phyloP scores from a whole-genome alignment of 495 filamentous ascomycete genomes.

The Penicillium flavigenum region DNA sequence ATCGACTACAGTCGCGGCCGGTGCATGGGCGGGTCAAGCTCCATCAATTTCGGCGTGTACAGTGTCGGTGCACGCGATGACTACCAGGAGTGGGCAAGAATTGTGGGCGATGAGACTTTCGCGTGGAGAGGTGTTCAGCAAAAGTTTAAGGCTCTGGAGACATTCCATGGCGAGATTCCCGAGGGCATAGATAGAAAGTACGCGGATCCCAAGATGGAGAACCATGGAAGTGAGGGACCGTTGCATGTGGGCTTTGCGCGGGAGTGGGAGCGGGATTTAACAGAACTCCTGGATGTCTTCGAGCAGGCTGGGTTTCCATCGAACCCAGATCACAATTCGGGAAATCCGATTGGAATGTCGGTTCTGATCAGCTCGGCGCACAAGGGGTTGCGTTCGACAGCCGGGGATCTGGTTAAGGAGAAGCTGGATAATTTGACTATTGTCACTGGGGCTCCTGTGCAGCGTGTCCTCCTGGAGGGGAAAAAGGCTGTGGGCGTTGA shows the following conservation, averaged over 20 bases:
- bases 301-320: constrained; percentile 42
- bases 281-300: constrained; percentile 37
- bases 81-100: constrained; percentile 53
- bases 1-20: constrained; percentile 56
- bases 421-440: constrained; percentile 49
- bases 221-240: constrained; percentile 51
- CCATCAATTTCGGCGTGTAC: constrained; percentile 60
- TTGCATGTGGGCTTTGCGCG: constrained; percentile 45
- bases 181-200: constrained; percentile 36
- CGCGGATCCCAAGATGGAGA: constrained; percentile 19
- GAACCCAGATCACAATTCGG: constrained; percentile 56
- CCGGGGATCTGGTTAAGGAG: constrained; percentile 43
- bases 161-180: constrained; percentile 46
- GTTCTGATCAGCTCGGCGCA: constrained; percentile 45
- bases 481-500: constrained; percentile 50
- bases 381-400: constrained; percentile 49
- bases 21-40: constrained; percentile 57
- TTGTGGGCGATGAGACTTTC: constrained; percentile 40
- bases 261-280: constrained; percentile 48
- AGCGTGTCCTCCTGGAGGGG: constrained; percentile 50
- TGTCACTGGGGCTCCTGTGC: constrained; percentile 44
- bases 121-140: constrained; percentile 43
- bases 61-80: constrained; percentile 54
- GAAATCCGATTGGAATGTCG: constrained; percentile 55
- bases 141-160: constrained; percentile 50